These are phyloP conservation scores for Dendrocalamus latiflorus DNA, from an alignment of 202 grass and related monocot species.

Conservation along the genomic window DNA sequence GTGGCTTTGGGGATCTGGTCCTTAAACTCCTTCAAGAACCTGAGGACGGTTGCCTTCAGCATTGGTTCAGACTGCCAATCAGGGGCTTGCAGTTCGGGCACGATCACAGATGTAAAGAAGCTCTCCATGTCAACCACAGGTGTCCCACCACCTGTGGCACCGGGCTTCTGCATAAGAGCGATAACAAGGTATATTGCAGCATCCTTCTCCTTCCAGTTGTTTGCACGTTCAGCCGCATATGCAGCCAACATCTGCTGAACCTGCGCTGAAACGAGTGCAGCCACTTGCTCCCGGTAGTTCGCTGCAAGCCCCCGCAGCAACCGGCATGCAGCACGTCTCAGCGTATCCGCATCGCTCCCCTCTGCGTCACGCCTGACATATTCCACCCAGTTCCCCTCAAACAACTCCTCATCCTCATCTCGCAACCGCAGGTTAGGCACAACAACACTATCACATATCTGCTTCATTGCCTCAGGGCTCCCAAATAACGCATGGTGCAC, in stretches of 20 bases:
- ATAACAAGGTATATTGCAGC: constrained; percentile 94
- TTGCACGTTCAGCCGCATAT: constrained; percentile 48
- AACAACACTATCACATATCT: constrained; percentile 85
- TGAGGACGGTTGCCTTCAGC: constrained; percentile 88
- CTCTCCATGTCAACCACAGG: constrained; percentile 82
- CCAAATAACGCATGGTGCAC: constrained; percentile 84
- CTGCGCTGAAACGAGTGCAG: constrained; percentile 57
- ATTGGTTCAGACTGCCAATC: constrained; percentile 74
- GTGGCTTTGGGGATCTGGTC: constrained; percentile 76
- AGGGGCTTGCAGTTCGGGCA: constrained; percentile 72
- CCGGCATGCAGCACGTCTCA: constrained; percentile 77
- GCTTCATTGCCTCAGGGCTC: constrained; percentile 59
- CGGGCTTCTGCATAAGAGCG: constrained; percentile 71
- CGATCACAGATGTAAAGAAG: constrained; percentile 87
- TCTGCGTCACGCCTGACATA: constrained; percentile 92
- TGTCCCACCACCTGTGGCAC: constrained; percentile 47
- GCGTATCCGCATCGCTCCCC: constrained; percentile 81
- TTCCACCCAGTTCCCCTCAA: constrained; percentile 86
- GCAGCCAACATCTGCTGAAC: constrained; percentile 83
- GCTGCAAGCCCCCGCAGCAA: constrained; percentile 74
- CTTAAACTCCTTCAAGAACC: constrained; percentile 90
- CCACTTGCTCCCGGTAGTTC: constrained; percentile 86
- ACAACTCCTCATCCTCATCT: constrained; percentile 90
- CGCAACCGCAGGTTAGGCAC: constrained; percentile 87
- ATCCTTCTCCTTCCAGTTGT: constrained; percentile 98